These are phyloP conservation scores for Amoebophrya sp. DNA, from an alignment of 169 alveolate species.

Conservation along the genomic window DNA sequence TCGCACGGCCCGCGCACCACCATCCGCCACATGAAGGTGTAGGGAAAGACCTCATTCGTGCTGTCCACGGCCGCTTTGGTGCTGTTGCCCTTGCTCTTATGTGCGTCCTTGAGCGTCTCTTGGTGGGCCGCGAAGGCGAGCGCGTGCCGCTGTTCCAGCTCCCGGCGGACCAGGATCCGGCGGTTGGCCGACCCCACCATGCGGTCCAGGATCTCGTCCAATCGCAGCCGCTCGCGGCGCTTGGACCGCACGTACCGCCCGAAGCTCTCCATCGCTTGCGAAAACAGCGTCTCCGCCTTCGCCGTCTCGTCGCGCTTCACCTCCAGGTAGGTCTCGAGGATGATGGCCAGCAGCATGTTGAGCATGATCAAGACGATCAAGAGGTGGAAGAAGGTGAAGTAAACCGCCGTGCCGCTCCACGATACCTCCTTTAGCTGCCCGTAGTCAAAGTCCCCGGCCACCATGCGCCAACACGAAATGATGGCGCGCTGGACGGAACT, in stretches of 20 bases:
- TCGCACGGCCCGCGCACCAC: neutral
- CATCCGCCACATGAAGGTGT: neutral
- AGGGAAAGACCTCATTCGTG: no score
- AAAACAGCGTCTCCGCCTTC: neutral
- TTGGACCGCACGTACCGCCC: neutral
- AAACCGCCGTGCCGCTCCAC: neutral
- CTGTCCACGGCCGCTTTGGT: no score
- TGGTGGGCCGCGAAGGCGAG: no score
- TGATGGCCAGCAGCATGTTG: neutral
- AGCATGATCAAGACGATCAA: neutral
- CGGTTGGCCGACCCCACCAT: neutral
- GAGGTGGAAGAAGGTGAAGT: neutral
- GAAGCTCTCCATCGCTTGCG: neutral
- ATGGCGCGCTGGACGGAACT: neutral
- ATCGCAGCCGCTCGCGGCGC: neutral
- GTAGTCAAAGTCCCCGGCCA: neutral
- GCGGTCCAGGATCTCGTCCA: neutral
- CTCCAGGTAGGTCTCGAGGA: neutral
- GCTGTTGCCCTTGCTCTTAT: no score
- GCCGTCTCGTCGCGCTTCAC: neutral
- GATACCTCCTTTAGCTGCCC: neutral
- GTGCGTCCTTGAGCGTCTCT: no score
- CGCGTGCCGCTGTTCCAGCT: neutral
- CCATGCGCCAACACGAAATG: neutral
- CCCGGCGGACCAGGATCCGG: neutral